Base-by-base conservation (phyloP, 805 yeast genomes). In the Yarrowia hollandica region DNA sequence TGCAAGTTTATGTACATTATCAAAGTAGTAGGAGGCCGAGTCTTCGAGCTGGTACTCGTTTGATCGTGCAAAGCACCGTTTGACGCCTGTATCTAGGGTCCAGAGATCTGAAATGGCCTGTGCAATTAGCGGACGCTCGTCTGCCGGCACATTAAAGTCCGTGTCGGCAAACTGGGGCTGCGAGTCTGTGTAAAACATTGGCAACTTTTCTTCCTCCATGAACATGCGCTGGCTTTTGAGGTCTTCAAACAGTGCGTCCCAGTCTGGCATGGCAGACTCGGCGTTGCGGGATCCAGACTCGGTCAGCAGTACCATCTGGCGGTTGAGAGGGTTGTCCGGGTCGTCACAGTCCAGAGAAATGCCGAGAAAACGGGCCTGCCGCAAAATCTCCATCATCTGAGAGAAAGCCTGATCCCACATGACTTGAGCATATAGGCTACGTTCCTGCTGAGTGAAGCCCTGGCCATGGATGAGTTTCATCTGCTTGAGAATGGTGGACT, bases 321-420 rank as follows among this genome's bases (percentile, higher is more conserved):
- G 9, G 26, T 52, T 14, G 8, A 52, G 34, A 6, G 10, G 12
- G 10, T 11, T 18, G 10, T 12, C 9, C 2, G 38, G 31, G 19
- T 74, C 69, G 67, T 88, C 95, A 67, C 90, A 84, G 56, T 83
- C 86, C 60, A 90, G 72, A 0, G 75, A 75, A 26, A 88, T 84
- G 1, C 82, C 82, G 62, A 86, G 65, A 66, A 78, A 82, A 34
- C 90, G 73, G 0, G 95, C 91, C 67, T 88, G 89, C n/a, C 84
- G 76, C 25, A 92, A 82, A 57, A 91, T 74, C 21, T 79, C 78
- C 68, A 86, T 84, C 94, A 91, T 90, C 34, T 89, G 80, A 64
- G 88, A 90, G 52, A 91, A 82, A 1, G 94, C 82, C 72, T 92
- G 97, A 12, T 87, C 87, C 97, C 97, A 94, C 19, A 94, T 89